Conservation (phyloP, 1,284 basidiomycete species). For the Cerrena zonata region DNA sequence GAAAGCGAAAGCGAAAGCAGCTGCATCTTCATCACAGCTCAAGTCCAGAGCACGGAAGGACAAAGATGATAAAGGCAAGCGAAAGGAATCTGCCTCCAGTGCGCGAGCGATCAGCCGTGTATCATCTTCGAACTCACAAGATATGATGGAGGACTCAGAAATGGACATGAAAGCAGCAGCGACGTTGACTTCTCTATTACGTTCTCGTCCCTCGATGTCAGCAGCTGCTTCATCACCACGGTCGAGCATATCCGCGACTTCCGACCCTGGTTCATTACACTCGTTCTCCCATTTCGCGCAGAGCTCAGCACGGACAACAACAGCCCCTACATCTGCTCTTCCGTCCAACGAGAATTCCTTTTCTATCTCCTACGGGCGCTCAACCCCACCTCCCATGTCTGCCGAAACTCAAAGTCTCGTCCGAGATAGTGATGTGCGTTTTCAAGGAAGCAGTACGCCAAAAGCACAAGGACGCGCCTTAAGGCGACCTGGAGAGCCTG, state of each 20-base stretch:
- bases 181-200: slow-evolving; percentile 65
- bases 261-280: slow-evolving; percentile 44
- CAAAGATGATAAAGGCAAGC: slow-evolving; percentile 45
- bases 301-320: slow-evolving; percentile 48
- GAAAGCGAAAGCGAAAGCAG: slow-evolving; percentile 19
- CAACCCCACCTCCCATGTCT: slow-evolving; percentile 27
- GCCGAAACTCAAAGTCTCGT: slow-evolving; percentile 15
- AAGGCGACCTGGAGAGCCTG: slow-evolving; percentile 18
- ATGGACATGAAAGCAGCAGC: slow-evolving; percentile 76
- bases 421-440: slow-evolving; percentile 17
- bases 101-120: slow-evolving; percentile 10
- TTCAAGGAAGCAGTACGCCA: slow-evolving; percentile 21
- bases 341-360: slow-evolving; percentile 31
- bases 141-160: slow-evolving; percentile 41
- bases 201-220: slow-evolving; percentile 54
- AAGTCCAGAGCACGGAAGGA: slow-evolving; percentile 24
- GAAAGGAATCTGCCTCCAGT: slow-evolving; percentile 40
- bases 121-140: slow-evolving; percentile 10
- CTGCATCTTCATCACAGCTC: slow-evolving; percentile 33
- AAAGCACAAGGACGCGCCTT: slow-evolving; percentile 20
- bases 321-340: slow-evolving; percentile 26
- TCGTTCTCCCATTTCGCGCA: slow-evolving; percentile 59
- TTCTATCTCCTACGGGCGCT: slow-evolving; percentile 17
- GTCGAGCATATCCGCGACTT: slow-evolving; percentile 59
- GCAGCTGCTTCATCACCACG: slow-evolving; percentile 57